Conservation (phyloP, 805 yeast species). For the Kuraishia piskuri region DNA sequence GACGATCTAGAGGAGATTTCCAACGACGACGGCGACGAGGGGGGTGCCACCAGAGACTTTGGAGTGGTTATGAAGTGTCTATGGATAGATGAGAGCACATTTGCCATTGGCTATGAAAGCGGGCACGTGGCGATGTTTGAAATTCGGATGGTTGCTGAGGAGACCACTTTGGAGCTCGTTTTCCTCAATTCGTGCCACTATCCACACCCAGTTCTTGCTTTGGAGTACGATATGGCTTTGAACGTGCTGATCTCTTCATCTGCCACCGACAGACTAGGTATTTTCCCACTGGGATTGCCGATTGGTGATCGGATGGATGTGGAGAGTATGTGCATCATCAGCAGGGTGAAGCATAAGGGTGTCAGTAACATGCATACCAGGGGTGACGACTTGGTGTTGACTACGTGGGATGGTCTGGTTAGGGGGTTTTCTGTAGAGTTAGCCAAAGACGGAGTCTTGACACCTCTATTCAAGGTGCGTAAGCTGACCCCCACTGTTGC, state of each 20-base stretch:
- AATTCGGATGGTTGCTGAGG: slow-evolving; percentile 9
- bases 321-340: slow-evolving; percentile 1
- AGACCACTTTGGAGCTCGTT: background rate
- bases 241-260: slow-evolving; percentile 34
- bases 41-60: slow-evolving; percentile 22
- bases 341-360: slow-evolving; percentile 24
- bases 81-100: slow-evolving; percentile 23
- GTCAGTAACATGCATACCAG: slow-evolving; percentile 18
- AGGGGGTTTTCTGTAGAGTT: slow-evolving; percentile 21
- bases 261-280: slow-evolving; percentile 29
- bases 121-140: slow-evolving; percentile 42
- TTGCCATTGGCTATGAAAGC: slow-evolving; percentile 63
- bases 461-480: slow-evolving; percentile 12
- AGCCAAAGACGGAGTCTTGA: slow-evolving; percentile 5
- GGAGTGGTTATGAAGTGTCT: slow-evolving; percentile 63
- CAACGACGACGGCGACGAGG: slow-evolving; percentile 4
- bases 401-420: slow-evolving; percentile 45
- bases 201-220: slow-evolving; percentile 49
- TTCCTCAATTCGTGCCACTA: slow-evolving; percentile 23
- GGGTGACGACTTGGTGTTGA: slow-evolving; percentile 21
- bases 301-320: background rate
- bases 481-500: slow-evolving; percentile 17
- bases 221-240: slow-evolving; percentile 21
- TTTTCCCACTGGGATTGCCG: background rate
- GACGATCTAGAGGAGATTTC: background rate